A percentile compares a stretch with the other conserved stretches of the same genome.
Evolutionary conservation across 2,329 filamentous ascomycete species (phyloP).

Genomic region (Ophiosphaerella korrae): DNA sequence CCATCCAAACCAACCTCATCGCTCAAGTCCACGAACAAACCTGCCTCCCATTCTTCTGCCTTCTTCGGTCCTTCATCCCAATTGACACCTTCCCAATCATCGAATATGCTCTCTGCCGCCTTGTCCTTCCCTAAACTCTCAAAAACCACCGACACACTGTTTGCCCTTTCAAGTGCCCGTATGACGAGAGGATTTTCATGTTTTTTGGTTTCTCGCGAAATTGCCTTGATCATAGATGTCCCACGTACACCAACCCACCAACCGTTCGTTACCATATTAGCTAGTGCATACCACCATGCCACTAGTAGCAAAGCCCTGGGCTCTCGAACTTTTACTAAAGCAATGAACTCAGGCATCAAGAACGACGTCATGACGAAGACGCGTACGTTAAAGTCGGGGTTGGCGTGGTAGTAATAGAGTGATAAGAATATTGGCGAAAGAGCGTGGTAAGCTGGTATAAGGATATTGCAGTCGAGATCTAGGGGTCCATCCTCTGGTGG

Average conservation of each 20-base stretch:
- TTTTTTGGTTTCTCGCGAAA: constrained; percentile 23
- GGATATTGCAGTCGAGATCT: constrained; percentile 25
- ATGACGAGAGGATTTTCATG: constrained; percentile 13
- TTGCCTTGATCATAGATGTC: constrained; percentile 22
- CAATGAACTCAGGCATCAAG: constrained; percentile 34
- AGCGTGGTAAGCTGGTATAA: constrained; percentile 36
- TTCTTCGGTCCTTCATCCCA: constrained; percentile 33
- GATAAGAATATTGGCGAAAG: constrained; percentile 41
- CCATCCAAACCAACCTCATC: background rate
- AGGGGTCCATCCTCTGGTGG: constrained; percentile 15
- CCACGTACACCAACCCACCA: constrained; percentile 29
- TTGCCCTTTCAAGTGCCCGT: constrained; percentile 27
- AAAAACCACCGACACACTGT: constrained; percentile 18
- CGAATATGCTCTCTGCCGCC: constrained; percentile 33
- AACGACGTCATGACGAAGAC: constrained; percentile 38
- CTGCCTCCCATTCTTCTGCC: constrained; percentile 26
- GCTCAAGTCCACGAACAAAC: constrained; percentile 9
- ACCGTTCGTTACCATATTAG: constrained; percentile 27
- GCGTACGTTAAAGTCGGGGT: constrained; percentile 36
- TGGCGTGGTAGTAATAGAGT: constrained; percentile 38
- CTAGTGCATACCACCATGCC: constrained; percentile 38
- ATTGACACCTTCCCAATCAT: constrained; percentile 30
- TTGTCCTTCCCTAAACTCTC: constrained; percentile 20
- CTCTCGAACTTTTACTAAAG: constrained; percentile 27
- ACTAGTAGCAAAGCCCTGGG: constrained; percentile 33